Percentiles rank a stretch among this genome's conserved stretches.
Evolutionary conservation across 108 stramenopile species (phyloP).

Genomic region (Nitzschia sp.): DNA sequence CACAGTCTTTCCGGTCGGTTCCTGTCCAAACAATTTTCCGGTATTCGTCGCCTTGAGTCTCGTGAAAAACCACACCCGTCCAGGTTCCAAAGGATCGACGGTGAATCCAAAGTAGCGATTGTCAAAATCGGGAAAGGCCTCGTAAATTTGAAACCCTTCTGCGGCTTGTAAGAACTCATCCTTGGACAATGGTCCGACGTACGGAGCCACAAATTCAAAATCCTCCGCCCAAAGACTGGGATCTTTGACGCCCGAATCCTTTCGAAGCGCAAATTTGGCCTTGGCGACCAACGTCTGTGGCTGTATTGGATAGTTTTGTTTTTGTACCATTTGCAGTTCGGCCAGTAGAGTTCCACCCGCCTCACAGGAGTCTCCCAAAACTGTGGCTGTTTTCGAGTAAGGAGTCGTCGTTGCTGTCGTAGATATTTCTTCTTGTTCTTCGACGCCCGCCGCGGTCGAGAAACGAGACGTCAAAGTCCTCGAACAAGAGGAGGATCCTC

Average conservation of each 20-base stretch:
- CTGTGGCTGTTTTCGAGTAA: no score
- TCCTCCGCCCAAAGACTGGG: constrained; percentile 66
- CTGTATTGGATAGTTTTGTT: no score
- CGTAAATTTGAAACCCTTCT: constrained; percentile 44
- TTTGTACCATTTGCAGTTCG: no score
- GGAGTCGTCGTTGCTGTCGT: no score
- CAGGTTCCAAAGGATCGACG: constrained; percentile 66
- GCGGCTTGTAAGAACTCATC: constrained; percentile 63
- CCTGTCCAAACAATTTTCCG: constrained; percentile 38
- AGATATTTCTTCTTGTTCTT: no score
- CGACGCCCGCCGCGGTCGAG: no score
- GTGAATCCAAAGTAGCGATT: constrained; percentile 48
- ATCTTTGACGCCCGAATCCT: constrained; percentile 57
- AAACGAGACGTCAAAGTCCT: no score
- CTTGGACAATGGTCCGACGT: constrained; percentile 63
- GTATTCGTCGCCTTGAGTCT: constrained; percentile 35
- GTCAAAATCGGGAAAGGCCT: constrained; percentile 60
- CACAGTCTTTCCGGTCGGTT: constrained; percentile 38
- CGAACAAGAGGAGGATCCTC: no score
- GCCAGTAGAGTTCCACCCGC: no score
- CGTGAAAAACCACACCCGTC: constrained; percentile 55
- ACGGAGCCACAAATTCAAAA: constrained; percentile 75
- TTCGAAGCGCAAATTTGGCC: no score
- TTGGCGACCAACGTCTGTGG: no score
- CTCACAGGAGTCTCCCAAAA: no score